phyloP scores from a whole-genome alignment of 164 flowering plant species.

The Vitis amurensis region DNA sequence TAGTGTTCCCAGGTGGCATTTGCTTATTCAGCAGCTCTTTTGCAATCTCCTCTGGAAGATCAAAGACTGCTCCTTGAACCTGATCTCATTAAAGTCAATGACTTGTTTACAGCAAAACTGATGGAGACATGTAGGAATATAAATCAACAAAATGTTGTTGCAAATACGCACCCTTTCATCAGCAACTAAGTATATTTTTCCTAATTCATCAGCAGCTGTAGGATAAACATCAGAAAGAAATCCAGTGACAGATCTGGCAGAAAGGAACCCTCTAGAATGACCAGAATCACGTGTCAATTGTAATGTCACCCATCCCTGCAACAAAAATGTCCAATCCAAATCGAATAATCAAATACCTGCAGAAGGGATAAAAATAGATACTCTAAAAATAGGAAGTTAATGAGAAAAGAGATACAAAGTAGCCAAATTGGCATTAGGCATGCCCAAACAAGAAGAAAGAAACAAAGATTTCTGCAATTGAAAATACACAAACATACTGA shows the following conservation, averaged over 20 bases:
- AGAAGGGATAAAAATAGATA: not conserved
- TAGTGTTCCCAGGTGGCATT: constrained; percentile 72
- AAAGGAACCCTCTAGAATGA: constrained; percentile 61
- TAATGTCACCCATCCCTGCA: constrained; percentile 86
- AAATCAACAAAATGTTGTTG: constrained; percentile 1
- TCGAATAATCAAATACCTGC: not conserved
- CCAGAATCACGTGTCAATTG: constrained; percentile 74
- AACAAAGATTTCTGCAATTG: not conserved
- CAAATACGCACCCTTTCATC: constrained; percentile 72
- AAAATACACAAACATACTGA: too few species aligned
- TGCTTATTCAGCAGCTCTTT: constrained; percentile 72
- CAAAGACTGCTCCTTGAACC: constrained; percentile 98
- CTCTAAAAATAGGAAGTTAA: not conserved
- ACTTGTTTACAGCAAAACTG: not conserved
- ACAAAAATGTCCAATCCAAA: constrained; percentile 5
- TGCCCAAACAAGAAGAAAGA: not conserved
- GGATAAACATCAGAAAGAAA: constrained; percentile 81
- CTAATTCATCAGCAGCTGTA: constrained; percentile 94
- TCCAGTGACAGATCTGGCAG: constrained; percentile 88
- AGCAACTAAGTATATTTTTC: constrained; percentile 83
- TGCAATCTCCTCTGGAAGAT: constrained; percentile 96
- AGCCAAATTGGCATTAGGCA: not conserved
- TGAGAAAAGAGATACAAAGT: not conserved
- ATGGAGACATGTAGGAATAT: not conserved
- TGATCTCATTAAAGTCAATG: constrained; percentile 25